Evolutionary conservation across 1,284 basidiomycete species (phyloP).

Genomic region (Puccinia novopanici): DNA sequence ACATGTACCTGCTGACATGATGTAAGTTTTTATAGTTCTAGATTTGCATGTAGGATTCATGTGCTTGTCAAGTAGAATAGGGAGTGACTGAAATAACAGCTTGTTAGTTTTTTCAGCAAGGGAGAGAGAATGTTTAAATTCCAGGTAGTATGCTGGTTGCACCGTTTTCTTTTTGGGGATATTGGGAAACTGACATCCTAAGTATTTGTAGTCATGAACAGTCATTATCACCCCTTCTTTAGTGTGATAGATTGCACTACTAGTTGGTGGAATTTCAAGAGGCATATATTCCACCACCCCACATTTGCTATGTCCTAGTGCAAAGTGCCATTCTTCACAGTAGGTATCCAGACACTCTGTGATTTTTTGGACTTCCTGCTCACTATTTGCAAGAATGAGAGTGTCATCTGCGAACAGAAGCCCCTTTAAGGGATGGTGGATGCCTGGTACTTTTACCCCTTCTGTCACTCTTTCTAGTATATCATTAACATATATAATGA

Average conservation of each 20-base stretch:
- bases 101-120: neutral
- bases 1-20: neutral
- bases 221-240: neutral
- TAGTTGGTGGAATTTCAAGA: neutral
- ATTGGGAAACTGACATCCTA: slow-evolving; percentile 14
- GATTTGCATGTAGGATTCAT: neutral
- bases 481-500: slow-evolving; percentile 41
- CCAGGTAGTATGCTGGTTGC: neutral
- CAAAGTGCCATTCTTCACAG: slow-evolving; percentile 21
- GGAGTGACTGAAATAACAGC: neutral
- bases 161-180: neutral
- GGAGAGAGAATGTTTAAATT: neutral
- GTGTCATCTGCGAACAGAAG: slow-evolving; percentile 39
- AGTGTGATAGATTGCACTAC: neutral
- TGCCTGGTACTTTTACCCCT: neutral
- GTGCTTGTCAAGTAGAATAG: neutral
- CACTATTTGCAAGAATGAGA: neutral
- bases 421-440: neutral
- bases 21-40: neutral
- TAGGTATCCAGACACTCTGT: neutral
- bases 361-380: neutral
- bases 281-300: slow-evolving; percentile 2
- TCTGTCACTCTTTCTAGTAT: neutral
- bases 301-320: slow-evolving; percentile 20
- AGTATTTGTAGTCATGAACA: neutral